Percentiles rank a stretch among this genome's conserved stretches.
phyloP scores from a whole-genome alignment of 139 green algal species.

The Chlorella sp. region DNA sequence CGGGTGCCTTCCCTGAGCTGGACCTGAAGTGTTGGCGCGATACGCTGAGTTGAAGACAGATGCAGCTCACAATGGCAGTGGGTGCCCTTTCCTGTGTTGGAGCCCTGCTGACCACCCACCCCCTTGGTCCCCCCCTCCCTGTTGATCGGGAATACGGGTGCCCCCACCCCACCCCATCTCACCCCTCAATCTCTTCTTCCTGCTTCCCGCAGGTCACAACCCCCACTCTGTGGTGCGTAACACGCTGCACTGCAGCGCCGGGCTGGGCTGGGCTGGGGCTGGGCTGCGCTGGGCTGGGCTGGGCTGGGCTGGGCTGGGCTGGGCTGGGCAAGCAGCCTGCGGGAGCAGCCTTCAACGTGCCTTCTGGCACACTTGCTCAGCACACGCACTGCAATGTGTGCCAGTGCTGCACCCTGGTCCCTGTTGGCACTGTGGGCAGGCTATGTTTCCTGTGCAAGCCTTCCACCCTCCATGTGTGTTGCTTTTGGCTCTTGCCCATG shows the following conservation, averaged over 20 bases:
- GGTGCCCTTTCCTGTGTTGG: not conserved
- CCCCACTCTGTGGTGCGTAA: not conserved
- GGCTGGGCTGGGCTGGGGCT: too few species aligned
- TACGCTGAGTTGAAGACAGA: too few species aligned
- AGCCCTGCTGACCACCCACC: not conserved
- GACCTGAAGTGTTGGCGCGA: too few species aligned
- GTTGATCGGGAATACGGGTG: not conserved
- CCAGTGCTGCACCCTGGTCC: not conserved
- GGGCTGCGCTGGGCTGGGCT: not conserved
- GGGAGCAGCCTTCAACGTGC: not conserved
- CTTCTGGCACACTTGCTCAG: not conserved
- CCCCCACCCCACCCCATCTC: not conserved
- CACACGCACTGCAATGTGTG: not conserved
- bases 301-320: not conserved
- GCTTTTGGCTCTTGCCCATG: too few species aligned
- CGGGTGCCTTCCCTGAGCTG: not conserved
- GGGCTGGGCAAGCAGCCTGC: too few species aligned
- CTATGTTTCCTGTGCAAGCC: too few species aligned
- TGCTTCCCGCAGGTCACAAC: not conserved
- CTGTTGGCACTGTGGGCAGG: not conserved
- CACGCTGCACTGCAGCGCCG: not conserved
- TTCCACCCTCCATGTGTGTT: too few species aligned
- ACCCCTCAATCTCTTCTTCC: not conserved
- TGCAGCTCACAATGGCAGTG: too few species aligned
- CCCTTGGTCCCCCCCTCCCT: not conserved